phyloP scores from a whole-genome alignment of 2,329 filamentous ascomycete species.

The Fusarium luffae region DNA sequence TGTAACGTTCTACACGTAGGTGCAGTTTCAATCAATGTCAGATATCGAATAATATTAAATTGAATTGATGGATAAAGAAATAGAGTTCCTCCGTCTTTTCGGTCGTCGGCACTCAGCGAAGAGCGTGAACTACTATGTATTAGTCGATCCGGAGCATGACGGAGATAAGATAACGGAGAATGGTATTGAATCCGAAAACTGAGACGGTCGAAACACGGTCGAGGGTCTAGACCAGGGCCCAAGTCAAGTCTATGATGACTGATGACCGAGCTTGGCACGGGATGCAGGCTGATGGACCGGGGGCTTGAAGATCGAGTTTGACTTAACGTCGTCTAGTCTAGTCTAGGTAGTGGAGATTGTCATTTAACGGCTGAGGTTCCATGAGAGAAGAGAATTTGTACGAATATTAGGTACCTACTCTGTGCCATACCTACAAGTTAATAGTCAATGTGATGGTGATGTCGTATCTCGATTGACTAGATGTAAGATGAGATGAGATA shows the following conservation, averaged over 20 bases:
- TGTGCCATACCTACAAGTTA: not conserved
- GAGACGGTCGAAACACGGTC: constrained; percentile 3
- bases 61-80: not conserved
- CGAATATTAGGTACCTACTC: not conserved
- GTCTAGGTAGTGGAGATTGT: constrained; percentile 9
- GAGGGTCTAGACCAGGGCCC: constrained; percentile 16
- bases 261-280: constrained; percentile 14
- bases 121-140: not conserved
- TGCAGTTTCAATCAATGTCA: not conserved
- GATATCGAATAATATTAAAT: not conserved
- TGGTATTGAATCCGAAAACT: constrained; percentile 22
- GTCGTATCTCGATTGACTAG: not conserved
- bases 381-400: not conserved
- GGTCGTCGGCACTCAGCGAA: constrained; percentile 13
- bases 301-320: constrained; percentile 18
- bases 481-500: not conserved
- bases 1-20: constrained; percentile 1
- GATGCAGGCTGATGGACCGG: constrained; percentile 18
- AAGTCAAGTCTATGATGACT: not conserved
- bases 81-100: not conserved
- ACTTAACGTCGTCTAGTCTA: constrained; percentile 2
- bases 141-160: not conserved
- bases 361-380: not conserved
- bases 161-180: constrained; percentile 26
- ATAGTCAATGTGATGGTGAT: not conserved